A percentile compares a stretch with the other conserved stretches of the same genome.
Conservation (phyloP, 441 rosid species). For the Populus hybrid region DNA sequence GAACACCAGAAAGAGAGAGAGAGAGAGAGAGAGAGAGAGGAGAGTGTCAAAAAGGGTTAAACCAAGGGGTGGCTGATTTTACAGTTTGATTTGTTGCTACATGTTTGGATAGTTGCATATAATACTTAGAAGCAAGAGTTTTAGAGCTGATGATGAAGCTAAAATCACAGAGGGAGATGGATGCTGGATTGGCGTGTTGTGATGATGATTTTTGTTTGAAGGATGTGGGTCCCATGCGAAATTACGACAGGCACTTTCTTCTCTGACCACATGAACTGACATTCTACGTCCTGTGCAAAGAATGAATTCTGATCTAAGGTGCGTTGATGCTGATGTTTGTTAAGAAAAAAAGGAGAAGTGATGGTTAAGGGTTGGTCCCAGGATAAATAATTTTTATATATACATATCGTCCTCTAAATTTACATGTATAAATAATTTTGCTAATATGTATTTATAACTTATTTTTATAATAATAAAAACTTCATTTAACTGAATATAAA, state of each 20-base stretch:
- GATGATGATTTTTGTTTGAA: neutral
- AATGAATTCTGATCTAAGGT: neutral
- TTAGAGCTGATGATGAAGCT: neutral
- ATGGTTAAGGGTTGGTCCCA: too few relatives aligned
- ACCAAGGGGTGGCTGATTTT: neutral
- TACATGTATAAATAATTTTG: too few relatives aligned
- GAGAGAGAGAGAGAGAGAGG: neutral
- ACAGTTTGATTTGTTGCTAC: neutral
- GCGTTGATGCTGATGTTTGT: too few relatives aligned
- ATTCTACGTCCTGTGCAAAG: neutral
- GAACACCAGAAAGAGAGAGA: conserved; percentile 6
- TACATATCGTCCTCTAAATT: too few relatives aligned
- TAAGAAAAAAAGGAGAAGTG: too few relatives aligned
- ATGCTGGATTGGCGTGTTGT: neutral
- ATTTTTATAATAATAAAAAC: too few relatives aligned
- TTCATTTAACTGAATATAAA: too few relatives aligned
- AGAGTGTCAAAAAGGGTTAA: neutral
- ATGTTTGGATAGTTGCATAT: neutral
- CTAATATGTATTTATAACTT: too few relatives aligned
- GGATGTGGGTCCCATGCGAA: conserved; percentile 26
- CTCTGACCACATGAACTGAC: neutral
- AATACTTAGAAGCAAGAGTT: neutral
- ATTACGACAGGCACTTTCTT: conserved; percentile 19
- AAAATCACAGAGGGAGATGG: neutral
- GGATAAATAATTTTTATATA: too few relatives aligned